Base-by-base conservation (phyloP, 352 stramenopile genomes). In the Globisporangium takayamanum region DNA sequence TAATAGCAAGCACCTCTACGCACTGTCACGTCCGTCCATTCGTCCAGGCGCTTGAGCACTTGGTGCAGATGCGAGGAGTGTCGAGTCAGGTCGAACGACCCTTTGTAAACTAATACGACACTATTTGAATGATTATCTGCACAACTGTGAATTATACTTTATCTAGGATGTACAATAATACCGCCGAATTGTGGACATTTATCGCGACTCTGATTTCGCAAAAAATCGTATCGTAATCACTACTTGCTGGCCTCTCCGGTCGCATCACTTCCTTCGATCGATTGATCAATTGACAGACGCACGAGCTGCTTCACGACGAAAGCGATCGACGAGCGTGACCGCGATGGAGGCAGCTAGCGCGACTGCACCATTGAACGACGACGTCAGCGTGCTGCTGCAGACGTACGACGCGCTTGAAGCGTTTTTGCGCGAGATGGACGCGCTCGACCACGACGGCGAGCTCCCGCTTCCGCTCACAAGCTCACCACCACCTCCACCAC, bases 351-450 rank as follows among this genome's bases (percentile, higher is more conserved):
- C 41, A 11, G 7, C 49, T 4, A 14, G 2, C 20, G 12, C 28
- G 39, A 49, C 25, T 33, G 14, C 33, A 33, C 20, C 46, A 33
- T 14, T 50, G 7, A 15, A 36, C 25, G 41, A 51, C 18, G 55
- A 55, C 55, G 46, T 33, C 20, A 22, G n/a, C 46, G 46, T 49
- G 46, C 55, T 64, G 28, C 30, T 59, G 18, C 46, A 64, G 15
- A 44, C 59, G 14, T 54, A 55, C 44, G 22, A 55, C 33, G 59
- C 51, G 20, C 50, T 64, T 16, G 52, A 58, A 37, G 59, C 59
- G 20, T 64, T 64, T 26, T 46, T 64, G 33, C 45, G 20, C 45
- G 59, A 64, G 25, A 54, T 64, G 51, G 41, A 54, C 16, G 51
- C 26, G 18, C 50, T 64, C 11, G 50, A 64, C 45, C 8, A 12